Evolutionary conservation across 148 eudicot species (phyloP).

Genomic region (Bassia scoparia): DNA sequence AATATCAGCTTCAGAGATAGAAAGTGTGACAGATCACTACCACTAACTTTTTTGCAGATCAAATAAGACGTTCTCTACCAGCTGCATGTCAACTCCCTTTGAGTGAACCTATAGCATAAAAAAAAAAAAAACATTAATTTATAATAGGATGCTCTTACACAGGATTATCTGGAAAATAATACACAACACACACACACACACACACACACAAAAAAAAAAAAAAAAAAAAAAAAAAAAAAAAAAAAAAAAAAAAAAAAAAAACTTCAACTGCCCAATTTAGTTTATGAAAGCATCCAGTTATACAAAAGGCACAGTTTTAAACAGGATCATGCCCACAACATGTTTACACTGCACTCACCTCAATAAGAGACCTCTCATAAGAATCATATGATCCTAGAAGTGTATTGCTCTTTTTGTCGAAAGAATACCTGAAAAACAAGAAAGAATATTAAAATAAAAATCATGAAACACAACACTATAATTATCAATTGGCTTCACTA

Average conservation of each 20-base stretch:
- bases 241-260: neutral
- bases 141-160: neutral
- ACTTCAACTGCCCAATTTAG: neutral
- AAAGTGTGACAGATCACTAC: slow-evolving; percentile 29
- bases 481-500: neutral
- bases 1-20: neutral
- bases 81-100: slow-evolving; percentile 68
- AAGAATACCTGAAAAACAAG: slow-evolving; percentile 58
- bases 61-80: slow-evolving; percentile 46
- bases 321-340: neutral
- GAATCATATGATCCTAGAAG: slow-evolving; percentile 66
- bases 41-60: slow-evolving; percentile 65
- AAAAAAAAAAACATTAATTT: neutral
- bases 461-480: neutral
- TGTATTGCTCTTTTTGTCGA: slow-evolving; percentile 78
- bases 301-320: neutral
- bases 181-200: too few species aligned
- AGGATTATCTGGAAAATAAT: neutral
- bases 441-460: neutral
- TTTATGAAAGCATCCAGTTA: neutral
- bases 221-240: neutral
- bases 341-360: slow-evolving; percentile 40
- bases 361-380: slow-evolving; percentile 74
- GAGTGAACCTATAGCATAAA: slow-evolving; percentile 72
- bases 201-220: too few species aligned